Evolutionary conservation across 2,329 filamentous ascomycete species (phyloP).

Genomic region (Microcera coccophila): DNA sequence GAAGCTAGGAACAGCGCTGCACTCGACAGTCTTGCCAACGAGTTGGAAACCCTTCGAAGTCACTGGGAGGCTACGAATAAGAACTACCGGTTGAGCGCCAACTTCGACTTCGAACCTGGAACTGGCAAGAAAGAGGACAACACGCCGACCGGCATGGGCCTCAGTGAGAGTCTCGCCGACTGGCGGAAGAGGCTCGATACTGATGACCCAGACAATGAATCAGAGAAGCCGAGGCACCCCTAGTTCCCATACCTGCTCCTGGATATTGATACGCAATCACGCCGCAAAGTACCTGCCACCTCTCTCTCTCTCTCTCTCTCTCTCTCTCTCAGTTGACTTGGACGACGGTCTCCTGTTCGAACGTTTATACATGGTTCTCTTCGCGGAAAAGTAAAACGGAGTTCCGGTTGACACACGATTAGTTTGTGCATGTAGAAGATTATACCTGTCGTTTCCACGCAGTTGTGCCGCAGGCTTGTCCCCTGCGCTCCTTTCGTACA

Average conservation of each 20-base stretch:
- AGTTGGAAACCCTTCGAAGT: conserved; percentile 82
- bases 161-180: conserved; percentile 71
- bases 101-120: conserved; percentile 74
- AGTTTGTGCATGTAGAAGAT: conserved; percentile 13
- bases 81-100: conserved; percentile 84
- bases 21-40: conserved; percentile 84
- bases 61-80: conserved; percentile 97
- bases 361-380: conserved; percentile 19
- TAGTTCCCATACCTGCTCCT: conserved; percentile 21
- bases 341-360: conserved; percentile 12
- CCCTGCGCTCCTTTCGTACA: too few relatives aligned
- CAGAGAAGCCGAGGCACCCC: conserved; percentile 26
- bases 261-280: conserved; percentile 28
- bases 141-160: conserved; percentile 37
- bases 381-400: conserved; percentile 22
- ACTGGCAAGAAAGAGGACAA: conserved; percentile 42
- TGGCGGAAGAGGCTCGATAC: conserved; percentile 75
- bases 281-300: conserved; percentile 33
- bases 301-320: conserved; percentile 23
- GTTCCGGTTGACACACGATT: conserved; percentile 22
- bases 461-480: too few relatives aligned
- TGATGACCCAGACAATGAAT: conserved; percentile 36
- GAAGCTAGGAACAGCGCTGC: conserved; percentile 60
- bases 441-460: conserved; percentile 16
- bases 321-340: conserved; percentile 12